phyloP scores from a whole-genome alignment of 1,139 yeast genomes.

The Geotrichum bryndzae region DNA sequence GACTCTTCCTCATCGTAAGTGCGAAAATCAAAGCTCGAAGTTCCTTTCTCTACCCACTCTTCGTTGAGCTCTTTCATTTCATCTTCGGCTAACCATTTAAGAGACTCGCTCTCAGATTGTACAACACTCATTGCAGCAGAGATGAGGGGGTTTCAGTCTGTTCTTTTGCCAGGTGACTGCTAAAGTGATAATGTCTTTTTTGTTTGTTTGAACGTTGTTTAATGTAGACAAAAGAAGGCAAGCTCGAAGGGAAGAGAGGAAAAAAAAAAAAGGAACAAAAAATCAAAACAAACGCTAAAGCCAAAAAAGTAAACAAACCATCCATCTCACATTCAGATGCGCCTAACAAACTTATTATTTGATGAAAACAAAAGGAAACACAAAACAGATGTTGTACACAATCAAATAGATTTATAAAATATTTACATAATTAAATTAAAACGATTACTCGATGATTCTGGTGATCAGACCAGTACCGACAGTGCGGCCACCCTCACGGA shows the following conservation, averaged over 20 bases:
- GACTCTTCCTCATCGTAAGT: neutral
- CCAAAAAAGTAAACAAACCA: neutral
- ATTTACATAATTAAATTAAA: constrained; percentile 12
- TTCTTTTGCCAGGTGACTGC: neutral
- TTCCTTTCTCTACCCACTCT: constrained; percentile 11
- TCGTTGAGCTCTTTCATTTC: constrained; percentile 11
- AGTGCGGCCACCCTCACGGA: constrained; percentile 99
- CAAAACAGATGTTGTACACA: neutral
- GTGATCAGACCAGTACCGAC: constrained; percentile 98
- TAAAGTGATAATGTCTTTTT: neutral
- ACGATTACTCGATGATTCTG: constrained; percentile 68
- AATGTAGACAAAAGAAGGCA: too few relatives aligned
- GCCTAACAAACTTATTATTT: neutral
- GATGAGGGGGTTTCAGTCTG: neutral
- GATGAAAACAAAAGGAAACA: neutral
- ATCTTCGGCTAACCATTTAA: constrained; percentile 5
- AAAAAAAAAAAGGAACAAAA: neutral
- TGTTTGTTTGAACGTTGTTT: neutral
- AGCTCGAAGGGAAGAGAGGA: neutral
- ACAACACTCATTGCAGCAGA: neutral
- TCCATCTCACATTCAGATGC: neutral
- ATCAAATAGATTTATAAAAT: neutral
- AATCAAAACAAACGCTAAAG: neutral
- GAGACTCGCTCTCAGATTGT: neutral
- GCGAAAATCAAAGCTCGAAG: neutral